Evolutionary conservation across 306 rosid species (phyloP), one percentile per base, ranked within the genome.

Genomic region (Quercus berberidifolia): DNA sequence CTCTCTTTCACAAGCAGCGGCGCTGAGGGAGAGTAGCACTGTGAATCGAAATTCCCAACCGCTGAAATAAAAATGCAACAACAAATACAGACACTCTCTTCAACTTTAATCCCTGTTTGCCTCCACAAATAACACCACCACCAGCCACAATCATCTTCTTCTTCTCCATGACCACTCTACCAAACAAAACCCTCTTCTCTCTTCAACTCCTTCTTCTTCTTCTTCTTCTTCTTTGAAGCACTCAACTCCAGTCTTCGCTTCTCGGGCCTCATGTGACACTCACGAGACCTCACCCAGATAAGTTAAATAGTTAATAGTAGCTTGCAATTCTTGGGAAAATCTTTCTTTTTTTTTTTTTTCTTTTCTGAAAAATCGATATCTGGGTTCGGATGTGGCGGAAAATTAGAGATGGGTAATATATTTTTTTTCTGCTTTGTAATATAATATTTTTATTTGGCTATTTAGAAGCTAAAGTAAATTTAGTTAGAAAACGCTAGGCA

Each of bases 221-320:
- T 23, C 71, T 55, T 2, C 69, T 59, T 55, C n/a, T 38, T 71
- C 19, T 38, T 23, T 26, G 54, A 54, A 11, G 59, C 58, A 57
- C 62, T 59, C 5, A 20, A 79, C 19, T 23, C 84, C 84, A 3
- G 41, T 71, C 43, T 58, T 80, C 51, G 73, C 76, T 57, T 80
- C 82, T 30, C 77, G 58, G 12, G 75, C 75, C 0, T 74, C 75
- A 28, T 28, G 30, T 28, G 30, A 28, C 30, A 28, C 30, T 28
- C 30, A 28, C 30, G 3, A 28, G 3, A 28, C 30, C 30, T 28
- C 30, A 26, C 30, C 30, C 30, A 3, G 0, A 0, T 28, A 28
- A 28, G 30, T 28, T 3, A 28, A 28, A 28, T 3, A 3, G 4
- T 28, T 28, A 28, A 28, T 28, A 28, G 31, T 28, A 28, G 4